Conservation (phyloP, 768 basidiomycete species). For the Termitomyces sp. region DNA sequence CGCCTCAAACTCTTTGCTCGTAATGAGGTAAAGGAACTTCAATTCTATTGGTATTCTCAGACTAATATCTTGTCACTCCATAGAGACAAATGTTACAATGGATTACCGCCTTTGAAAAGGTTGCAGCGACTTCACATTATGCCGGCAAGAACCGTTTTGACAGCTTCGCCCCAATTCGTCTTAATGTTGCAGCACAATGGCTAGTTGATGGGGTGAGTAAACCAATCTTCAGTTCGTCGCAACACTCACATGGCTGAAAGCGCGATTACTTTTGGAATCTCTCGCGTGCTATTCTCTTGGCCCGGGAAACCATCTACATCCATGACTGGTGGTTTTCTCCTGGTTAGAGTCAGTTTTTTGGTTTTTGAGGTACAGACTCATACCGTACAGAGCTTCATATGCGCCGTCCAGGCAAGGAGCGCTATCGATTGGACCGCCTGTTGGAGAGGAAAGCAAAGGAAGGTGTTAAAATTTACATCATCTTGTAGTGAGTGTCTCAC, state of each 20-base stretch:
- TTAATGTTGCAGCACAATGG: slow-evolving; percentile 96
- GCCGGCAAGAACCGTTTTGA: slow-evolving; percentile 81
- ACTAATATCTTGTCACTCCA: background rate
- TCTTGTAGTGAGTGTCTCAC: slow-evolving; percentile 68
- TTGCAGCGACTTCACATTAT: slow-evolving; percentile 73
- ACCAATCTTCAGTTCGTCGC: background rate
- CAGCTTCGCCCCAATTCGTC: slow-evolving; percentile 88
- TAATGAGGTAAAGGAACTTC: slow-evolving; percentile 57
- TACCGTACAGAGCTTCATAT: slow-evolving; percentile 64
- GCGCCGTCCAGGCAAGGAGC: slow-evolving; percentile 77
- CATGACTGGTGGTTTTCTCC: slow-evolving; percentile 99
- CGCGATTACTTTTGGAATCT: slow-evolving; percentile 99
- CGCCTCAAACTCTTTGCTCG: slow-evolving; percentile 80
- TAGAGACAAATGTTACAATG: slow-evolving; percentile 97
- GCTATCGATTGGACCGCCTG: slow-evolving; percentile 82
- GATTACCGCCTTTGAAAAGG: slow-evolving; percentile 85
- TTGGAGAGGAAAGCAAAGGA: slow-evolving; percentile 89
- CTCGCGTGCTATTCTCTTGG: slow-evolving; percentile 84
- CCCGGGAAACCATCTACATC: slow-evolving; percentile 85
- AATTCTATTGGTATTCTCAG: background rate
- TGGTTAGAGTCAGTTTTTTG: slow-evolving; percentile 33
- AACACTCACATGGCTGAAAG: slow-evolving; percentile 31
- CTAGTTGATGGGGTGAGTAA: slow-evolving; percentile 87
- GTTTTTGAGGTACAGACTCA: background rate
- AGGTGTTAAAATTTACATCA: slow-evolving; percentile 93